Evolutionary conservation across 345 rosid species (phyloP), one percentile per base, ranked within the genome.

Genomic region (Acer negundo): DNA sequence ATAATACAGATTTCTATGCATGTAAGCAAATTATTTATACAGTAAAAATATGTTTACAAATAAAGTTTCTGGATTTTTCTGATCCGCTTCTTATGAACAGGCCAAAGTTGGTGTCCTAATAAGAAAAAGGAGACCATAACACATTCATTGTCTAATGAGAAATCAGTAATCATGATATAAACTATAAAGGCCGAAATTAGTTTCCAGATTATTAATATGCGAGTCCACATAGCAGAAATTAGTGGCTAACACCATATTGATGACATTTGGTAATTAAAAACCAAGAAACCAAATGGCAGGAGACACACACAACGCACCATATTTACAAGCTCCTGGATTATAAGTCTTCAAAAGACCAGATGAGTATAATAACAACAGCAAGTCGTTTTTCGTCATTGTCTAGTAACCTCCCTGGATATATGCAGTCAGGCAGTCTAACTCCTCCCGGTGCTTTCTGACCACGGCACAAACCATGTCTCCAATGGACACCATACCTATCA

Each of bases 391-490:
- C 85, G 53, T 84, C 84, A 69, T 76, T 83, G 46, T 83, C 83
- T 90, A 93, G 87, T 96, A 96, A 73, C 98, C 98, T 72, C 98
- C 99, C 75, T 92, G 98, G 40, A 96, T 96, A 80, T 28, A 96
- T 6, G 97, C 98, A 71, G 88, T 96, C 81, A 93, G 75, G 78
- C 97, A 94, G 84, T 96, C 77, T 82, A 96, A 76, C 92, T 96
- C 98, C 82, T 91, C 95, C 12, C 98, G 79, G 75, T 96, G 97
- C 88, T 96, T 98, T 8, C 75, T 85, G 82, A 96, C 98, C 81
- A 96, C 99, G 6, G 99, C 99, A 74, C 98, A 97, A 20, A 96
- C 99, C 69, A 96, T 98, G 76, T 93, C 98, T 84, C 99, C 99
- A 10, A 96, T 92, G 67, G 98, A 96, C 72, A 96, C 97, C 99